Evolutionary conservation across 1,139 yeast species (phyloP).

Genomic region (Geotrichum histeridarum): DNA sequence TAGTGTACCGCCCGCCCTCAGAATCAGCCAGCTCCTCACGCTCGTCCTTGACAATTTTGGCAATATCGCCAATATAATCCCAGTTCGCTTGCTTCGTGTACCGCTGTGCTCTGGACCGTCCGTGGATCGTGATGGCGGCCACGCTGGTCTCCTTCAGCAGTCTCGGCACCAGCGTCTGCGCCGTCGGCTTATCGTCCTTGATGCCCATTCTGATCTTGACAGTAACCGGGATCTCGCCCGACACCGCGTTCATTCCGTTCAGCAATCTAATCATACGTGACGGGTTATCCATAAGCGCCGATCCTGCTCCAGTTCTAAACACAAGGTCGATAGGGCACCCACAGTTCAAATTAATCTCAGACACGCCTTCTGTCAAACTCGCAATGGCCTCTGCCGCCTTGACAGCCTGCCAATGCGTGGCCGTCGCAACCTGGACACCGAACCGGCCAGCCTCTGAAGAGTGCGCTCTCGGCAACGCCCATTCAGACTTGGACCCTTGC

Average conservation of each 20-base stretch:
- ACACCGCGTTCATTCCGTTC: slow-evolving; percentile 81
- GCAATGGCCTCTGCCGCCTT: slow-evolving; percentile 81
- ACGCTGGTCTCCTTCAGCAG: slow-evolving; percentile 72
- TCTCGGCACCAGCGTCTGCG: slow-evolving; percentile 65
- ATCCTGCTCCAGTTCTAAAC: slow-evolving; percentile 91
- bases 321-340: slow-evolving; percentile 96
- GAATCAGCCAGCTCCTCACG: slow-evolving; percentile 43
- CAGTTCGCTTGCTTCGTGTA: slow-evolving; percentile 90
- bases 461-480: slow-evolving; percentile 97
- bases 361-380: slow-evolving; percentile 49
- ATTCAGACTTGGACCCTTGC: slow-evolving; percentile 87
- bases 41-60: slow-evolving; percentile 56
- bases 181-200: slow-evolving; percentile 79
- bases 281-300: slow-evolving; percentile 88
- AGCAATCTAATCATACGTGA: slow-evolving; percentile 71
- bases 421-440: slow-evolving; percentile 89
- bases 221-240: slow-evolving; percentile 87
- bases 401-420: slow-evolving; percentile 90
- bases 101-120: slow-evolving; percentile 92
- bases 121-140: slow-evolving; percentile 90
- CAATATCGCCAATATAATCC: slow-evolving; percentile 79
- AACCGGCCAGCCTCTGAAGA: slow-evolving; percentile 75
- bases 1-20: slow-evolving; percentile 37
- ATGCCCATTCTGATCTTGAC: slow-evolving; percentile 91
- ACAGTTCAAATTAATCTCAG: slow-evolving; percentile 84